Conservation (phyloP, 345 rosid genomes). For the Aquilaria yunnanensis region DNA sequence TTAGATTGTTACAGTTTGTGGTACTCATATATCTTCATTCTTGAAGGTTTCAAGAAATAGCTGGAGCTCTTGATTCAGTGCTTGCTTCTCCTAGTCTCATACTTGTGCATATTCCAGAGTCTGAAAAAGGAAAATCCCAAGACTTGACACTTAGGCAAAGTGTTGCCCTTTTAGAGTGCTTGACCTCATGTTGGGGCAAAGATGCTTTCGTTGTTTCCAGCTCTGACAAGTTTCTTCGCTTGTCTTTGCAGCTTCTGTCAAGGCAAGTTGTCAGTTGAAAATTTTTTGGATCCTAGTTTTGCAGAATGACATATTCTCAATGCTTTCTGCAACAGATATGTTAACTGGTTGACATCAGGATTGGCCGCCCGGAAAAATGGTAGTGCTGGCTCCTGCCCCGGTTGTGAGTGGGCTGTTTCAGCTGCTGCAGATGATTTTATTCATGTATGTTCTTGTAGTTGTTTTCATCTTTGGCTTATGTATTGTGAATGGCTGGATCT, state of each 20-base stretch:
- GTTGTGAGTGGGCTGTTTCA: conserved; percentile 83
- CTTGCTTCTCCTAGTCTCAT: conserved; percentile 58
- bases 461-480: conserved; percentile 9
- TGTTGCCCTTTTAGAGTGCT: conserved; percentile 65
- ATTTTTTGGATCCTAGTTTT: conserved; percentile 5
- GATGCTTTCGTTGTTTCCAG: conserved; percentile 84
- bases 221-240: conserved; percentile 96
- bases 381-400: conserved; percentile 50
- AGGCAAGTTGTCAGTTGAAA: conserved; percentile 41
- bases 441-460: conserved; percentile 44
- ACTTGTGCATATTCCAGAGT: conserved; percentile 45
- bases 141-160: conserved; percentile 72
- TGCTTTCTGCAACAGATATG: conserved; percentile 42
- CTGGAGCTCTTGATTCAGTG: conserved; percentile 83
- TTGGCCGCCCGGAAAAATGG: conserved; percentile 54
- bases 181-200: conserved; percentile 90
- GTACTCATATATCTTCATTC: conserved; percentile 12
- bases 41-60: conserved; percentile 95
- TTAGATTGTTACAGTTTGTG: neutral
- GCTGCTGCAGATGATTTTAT: conserved; percentile 76
- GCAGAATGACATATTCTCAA: conserved; percentile 1
- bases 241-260: conserved; percentile 87
- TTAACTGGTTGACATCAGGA: conserved; percentile 85
- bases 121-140: conserved; percentile 31
- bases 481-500: neutral